A percentile compares a stretch with the other conserved stretches of the same genome.
Evolutionary conservation across 305 asterid genomes (phyloP).

Genomic region (Solanum hybrid): DNA sequence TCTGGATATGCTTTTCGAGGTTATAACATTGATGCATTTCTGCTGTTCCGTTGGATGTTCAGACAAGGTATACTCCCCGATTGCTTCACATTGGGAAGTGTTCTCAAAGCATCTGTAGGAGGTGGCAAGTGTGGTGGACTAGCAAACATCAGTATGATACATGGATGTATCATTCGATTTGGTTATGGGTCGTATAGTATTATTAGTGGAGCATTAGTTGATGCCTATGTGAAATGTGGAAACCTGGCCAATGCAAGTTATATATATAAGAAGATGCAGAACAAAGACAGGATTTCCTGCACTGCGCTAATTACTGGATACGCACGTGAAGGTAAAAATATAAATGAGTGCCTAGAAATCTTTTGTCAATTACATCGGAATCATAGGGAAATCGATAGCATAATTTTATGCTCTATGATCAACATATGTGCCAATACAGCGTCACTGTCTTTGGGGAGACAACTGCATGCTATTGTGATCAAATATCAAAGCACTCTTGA

Average conservation of each 20-base stretch:
- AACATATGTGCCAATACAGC: slow-evolving; percentile 36
- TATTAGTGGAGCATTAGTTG: slow-evolving; percentile 30
- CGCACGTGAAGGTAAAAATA: slow-evolving; percentile 26
- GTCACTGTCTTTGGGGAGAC: slow-evolving; percentile 39
- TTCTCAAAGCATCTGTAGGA: slow-evolving; percentile 30
- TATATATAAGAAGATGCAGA: slow-evolving; percentile 26
- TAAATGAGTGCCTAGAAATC: slow-evolving; percentile 18
- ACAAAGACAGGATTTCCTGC: slow-evolving; percentile 40
- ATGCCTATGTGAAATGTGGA: slow-evolving; percentile 45
- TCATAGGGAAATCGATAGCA: slow-evolving; percentile 17
- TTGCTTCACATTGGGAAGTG: slow-evolving; percentile 48
- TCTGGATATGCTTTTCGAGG: slow-evolving; percentile 46
- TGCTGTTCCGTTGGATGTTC: slow-evolving; percentile 32
- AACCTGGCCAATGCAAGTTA: slow-evolving; percentile 25
- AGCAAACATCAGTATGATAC: slow-evolving; percentile 20
- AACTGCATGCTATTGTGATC: slow-evolving; percentile 29
- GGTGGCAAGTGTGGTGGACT: slow-evolving; percentile 7
- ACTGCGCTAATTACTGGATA: slow-evolving; percentile 47
- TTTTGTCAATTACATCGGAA: slow-evolving; percentile 20
- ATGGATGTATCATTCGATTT: slow-evolving; percentile 26
- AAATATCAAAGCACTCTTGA: slow-evolving; percentile 27
- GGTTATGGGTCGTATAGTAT: slow-evolving; percentile 30
- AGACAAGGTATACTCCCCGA: slow-evolving; percentile 42
- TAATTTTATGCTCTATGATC: slow-evolving; percentile 43
- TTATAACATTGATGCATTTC: slow-evolving; percentile 17